Evolutionary conservation across 1,139 yeast species (phyloP).

Genomic region (Yamadazyma triangularis): DNA sequence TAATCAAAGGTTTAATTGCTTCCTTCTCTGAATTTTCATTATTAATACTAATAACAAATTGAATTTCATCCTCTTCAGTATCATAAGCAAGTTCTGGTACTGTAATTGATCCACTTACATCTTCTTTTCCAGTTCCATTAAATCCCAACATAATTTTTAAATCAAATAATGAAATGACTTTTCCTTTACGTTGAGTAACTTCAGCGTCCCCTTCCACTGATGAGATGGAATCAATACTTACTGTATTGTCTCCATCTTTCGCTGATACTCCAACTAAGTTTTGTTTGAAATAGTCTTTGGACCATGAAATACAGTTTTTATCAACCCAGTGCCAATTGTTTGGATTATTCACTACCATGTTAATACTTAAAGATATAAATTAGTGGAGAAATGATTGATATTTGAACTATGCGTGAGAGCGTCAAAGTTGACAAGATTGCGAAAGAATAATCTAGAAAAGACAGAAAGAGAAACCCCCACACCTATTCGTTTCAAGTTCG

Average conservation of each 20-base stretch:
- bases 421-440: no score
- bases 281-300: conserved; percentile 66
- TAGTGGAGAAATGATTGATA: no score
- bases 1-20: conserved; percentile 49
- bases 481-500: no score
- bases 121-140: conserved; percentile 41
- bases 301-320: conserved; percentile 92
- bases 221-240: conserved; percentile 50
- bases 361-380: no score
- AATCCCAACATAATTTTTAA: conserved; percentile 62
- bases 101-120: conserved; percentile 63
- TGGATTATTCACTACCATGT: conserved; percentile 51
- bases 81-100: conserved; percentile 97
- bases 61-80: conserved; percentile 78
- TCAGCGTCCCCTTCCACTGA: conserved; percentile 93
- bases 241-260: conserved; percentile 31
- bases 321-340: conserved; percentile 95
- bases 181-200: conserved; percentile 95
- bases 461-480: no score
- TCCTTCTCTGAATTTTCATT: conserved; percentile 53
- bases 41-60: conserved; percentile 69
- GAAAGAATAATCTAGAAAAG: no score
- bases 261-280: conserved; percentile 50
- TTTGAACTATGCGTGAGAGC: no score
- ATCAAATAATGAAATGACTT: conserved; percentile 88